phyloP scores from a whole-genome alignment of 2,329 filamentous ascomycete genomes.

The Diaporthe amygdali region DNA sequence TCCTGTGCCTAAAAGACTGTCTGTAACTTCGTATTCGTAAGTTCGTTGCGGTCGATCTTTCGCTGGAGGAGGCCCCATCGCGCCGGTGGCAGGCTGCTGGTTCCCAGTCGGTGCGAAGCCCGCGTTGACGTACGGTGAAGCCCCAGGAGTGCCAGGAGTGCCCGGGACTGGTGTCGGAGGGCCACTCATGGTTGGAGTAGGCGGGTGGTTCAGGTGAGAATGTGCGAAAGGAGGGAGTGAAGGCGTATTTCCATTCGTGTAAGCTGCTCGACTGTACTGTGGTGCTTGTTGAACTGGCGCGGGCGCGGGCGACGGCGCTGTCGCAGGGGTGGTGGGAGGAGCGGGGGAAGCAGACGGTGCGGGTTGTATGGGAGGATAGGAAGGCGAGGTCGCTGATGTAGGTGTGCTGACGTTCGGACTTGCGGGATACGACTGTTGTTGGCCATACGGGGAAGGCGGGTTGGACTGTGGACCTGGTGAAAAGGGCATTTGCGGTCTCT shows the following conservation, averaged over 20 bases:
- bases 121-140: slow-evolving; percentile 8
- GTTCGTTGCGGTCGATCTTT: slow-evolving; percentile 67
- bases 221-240: slow-evolving; percentile 28
- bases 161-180: slow-evolving; percentile 11
- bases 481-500: neutral
- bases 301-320: neutral
- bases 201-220: neutral
- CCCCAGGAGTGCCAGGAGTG: slow-evolving; percentile 22
- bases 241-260: slow-evolving; percentile 32
- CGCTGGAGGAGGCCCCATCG: slow-evolving; percentile 65
- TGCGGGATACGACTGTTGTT: slow-evolving; percentile 7
- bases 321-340: slow-evolving; percentile 17
- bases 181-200: slow-evolving; percentile 9
- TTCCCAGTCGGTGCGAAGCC: slow-evolving; percentile 26
- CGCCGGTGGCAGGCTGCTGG: slow-evolving; percentile 40
- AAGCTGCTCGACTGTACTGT: slow-evolving; percentile 26
- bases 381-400: slow-evolving; percentile 41
- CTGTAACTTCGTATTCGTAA: slow-evolving; percentile 75
- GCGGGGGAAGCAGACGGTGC: slow-evolving; percentile 30
- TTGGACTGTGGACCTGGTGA: slow-evolving; percentile 16
- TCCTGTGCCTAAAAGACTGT: slow-evolving; percentile 83
- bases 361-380: slow-evolving; percentile 36
- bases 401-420: slow-evolving; percentile 19
- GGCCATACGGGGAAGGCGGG: slow-evolving; percentile 7
- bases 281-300: slow-evolving; percentile 31